A percentile compares a stretch with the other conserved stretches of the same genome.
phyloP scores from a whole-genome alignment of 2,329 filamentous ascomycete genomes.

The Lizonia empirigonia region DNA sequence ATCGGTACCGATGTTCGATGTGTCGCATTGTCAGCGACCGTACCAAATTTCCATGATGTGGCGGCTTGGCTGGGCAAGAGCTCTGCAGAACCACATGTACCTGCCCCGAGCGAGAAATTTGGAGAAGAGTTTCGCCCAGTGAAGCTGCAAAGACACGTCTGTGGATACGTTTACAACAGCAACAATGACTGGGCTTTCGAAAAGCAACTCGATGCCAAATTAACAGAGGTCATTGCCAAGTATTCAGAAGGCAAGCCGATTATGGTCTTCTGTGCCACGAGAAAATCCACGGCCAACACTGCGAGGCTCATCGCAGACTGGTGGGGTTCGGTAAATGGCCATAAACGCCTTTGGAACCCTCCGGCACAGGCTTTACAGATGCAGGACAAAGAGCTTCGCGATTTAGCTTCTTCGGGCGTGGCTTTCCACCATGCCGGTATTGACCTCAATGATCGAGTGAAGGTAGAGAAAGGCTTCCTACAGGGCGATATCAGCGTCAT shows the following conservation, averaged over 20 bases:
- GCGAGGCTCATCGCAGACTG: constrained; percentile 70
- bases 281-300: constrained; percentile 71
- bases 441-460: constrained; percentile 64
- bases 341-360: constrained; percentile 67
- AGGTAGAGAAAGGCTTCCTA: constrained; percentile 71
- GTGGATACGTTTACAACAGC: constrained; percentile 65
- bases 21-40: constrained; percentile 79
- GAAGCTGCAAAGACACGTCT: constrained; percentile 74
- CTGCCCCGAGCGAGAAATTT: constrained; percentile 72
- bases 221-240: constrained; percentile 69
- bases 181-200: constrained; percentile 80
- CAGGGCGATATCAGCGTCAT: constrained; percentile 77
- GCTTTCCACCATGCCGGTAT: constrained; percentile 85
- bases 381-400: constrained; percentile 64
- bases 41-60: constrained; percentile 82
- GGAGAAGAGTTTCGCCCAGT: constrained; percentile 82
- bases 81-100: constrained; percentile 62
- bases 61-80: constrained; percentile 78
- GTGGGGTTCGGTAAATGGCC: constrained; percentile 61
- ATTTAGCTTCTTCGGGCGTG: constrained; percentile 64
- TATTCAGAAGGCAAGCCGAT: constrained; percentile 75
- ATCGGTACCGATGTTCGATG: constrained; percentile 77
- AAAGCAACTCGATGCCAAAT: constrained; percentile 66
- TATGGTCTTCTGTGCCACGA: constrained; percentile 82
- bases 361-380: constrained; percentile 61